These are phyloP conservation scores for Metschnikowia drakensbergensis DNA, from an alignment of 805 yeast genomes.

Conservation along the genomic window DNA sequence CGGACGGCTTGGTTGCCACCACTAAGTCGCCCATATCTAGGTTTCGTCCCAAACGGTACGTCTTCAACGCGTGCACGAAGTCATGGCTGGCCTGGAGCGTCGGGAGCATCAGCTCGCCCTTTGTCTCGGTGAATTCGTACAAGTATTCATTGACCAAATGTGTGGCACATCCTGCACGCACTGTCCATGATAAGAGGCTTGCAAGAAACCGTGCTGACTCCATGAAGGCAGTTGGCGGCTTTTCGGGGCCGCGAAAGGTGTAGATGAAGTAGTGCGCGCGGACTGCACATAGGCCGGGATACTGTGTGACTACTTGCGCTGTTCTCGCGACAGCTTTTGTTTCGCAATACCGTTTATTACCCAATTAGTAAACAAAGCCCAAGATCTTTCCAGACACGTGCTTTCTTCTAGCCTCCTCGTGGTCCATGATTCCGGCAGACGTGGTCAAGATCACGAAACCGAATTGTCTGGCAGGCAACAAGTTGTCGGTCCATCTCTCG, in stretches of 20 bases:
- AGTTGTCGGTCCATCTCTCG: conserved; percentile 98
- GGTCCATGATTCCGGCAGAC: conserved; percentile 99
- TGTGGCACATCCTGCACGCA: conserved; percentile 57
- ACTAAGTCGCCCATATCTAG: conserved; percentile 79
- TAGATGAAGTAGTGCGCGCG: too few relatives aligned
- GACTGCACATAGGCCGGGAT: too few relatives aligned
- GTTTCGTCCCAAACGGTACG: conserved; percentile 58
- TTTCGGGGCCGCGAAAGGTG: too few relatives aligned
- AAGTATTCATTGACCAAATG: conserved; percentile 67
- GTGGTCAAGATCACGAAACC: conserved; percentile 98
- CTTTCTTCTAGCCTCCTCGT: conserved; percentile 99
- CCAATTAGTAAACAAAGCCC: conserved; percentile 85
- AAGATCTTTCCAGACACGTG: conserved; percentile 98
- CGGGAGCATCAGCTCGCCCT: conserved; percentile 95
- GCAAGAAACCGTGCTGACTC: conserved; percentile 27
- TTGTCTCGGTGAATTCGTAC: conserved; percentile 74
- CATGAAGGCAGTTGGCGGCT: neutral
- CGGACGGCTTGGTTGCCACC: conserved; percentile 86
- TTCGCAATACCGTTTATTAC: neutral
- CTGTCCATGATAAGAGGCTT: conserved; percentile 45
- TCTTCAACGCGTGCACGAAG: conserved; percentile 72
- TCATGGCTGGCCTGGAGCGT: conserved; percentile 73
- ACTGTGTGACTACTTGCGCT: too few relatives aligned
- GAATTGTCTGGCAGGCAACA: conserved; percentile 98
- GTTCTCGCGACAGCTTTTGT: neutral